Evolutionary conservation across 2,329 filamentous ascomycete species (phyloP), one percentile per base, ranked within the genome.

Genomic region (Aureobasidium uvarum): DNA sequence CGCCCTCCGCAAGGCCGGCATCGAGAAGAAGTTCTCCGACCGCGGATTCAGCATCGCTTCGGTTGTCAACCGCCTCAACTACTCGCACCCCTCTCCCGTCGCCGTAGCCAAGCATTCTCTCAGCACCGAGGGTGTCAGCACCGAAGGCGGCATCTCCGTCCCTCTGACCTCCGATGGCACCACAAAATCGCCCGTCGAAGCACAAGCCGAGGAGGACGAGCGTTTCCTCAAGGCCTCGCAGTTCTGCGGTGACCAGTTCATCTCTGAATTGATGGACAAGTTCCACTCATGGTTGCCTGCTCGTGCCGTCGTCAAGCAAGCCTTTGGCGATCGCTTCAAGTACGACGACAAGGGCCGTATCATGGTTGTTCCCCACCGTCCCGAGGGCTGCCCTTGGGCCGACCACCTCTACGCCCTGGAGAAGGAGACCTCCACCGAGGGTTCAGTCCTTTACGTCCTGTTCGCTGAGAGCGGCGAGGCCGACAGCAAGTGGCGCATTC

Each of bases 331-430:
- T 69, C 87, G 94, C 64, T 74, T 78, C 33, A 81, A 89, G 70
- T 85, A 86, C 74, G 90, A 96, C 75, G 73, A 87, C 11, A 80
- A 88, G 69, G 93, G 93, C 65, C 87, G 91, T 68, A 86, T 98
- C 67, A 82, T 98, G 72, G 88, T 97, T 31, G 84, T 99, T 14
- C 76, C 77, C 3, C 71, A 73, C 60, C 68, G 69, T 65, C 85
- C 89, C 69, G 87, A 90, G 74, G 87, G 89, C 66, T 90, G 94
- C 67, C 94, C 94, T 1, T 98, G 95, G 95, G 95, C 96, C 77
- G 94, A 98, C 74, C 95, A 99, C 77, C 84, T 99, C 20, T 98
- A 96, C 80, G 87, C 85, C 20, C 85, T 98, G 33, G 95, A 99
- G 79, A 83, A 83, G 71, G 83, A 88, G 73, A 64, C 73, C 70